Evolutionary conservation across 2,329 filamentous ascomycete genomes (phyloP).

Genomic region (Elsinoe perseae): DNA sequence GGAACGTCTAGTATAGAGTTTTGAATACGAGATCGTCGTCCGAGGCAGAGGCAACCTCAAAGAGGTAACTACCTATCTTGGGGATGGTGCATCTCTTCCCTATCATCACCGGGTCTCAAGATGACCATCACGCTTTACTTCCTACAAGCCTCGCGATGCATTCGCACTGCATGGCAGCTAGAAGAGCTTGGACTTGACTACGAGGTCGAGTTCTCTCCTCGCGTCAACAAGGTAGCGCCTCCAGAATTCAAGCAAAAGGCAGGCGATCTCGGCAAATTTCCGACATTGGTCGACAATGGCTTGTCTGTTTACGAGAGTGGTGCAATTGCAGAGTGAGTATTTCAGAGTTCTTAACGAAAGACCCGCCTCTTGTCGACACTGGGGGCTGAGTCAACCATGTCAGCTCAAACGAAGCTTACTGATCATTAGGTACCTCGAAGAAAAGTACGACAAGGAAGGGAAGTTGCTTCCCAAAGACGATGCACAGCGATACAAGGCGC

Average conservation of each 20-base stretch:
- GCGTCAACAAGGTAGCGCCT: slow-evolving; percentile 35
- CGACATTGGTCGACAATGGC: slow-evolving; percentile 37
- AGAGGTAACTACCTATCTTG: neutral
- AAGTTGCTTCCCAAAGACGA: slow-evolving; percentile 34
- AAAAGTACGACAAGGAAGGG: slow-evolving; percentile 37
- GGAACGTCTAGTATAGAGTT: slow-evolving; percentile 10
- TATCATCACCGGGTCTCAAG: neutral
- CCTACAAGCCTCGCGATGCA: slow-evolving; percentile 40
- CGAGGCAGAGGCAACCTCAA: neutral
- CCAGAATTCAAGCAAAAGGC: slow-evolving; percentile 36
- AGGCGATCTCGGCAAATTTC: slow-evolving; percentile 41
- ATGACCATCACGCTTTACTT: slow-evolving; percentile 39
- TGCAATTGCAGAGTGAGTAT: slow-evolving; percentile 39
- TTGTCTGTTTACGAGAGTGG: slow-evolving; percentile 39
- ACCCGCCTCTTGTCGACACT: neutral
- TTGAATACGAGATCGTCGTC: slow-evolving; percentile 3
- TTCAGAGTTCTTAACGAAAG: neutral
- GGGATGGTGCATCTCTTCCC: slow-evolving; percentile 1
- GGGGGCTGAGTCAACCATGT: neutral
- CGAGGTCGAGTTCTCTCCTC: slow-evolving; percentile 34
- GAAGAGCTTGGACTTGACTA: slow-evolving; percentile 40
- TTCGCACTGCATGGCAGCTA: slow-evolving; percentile 41
- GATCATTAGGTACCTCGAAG: slow-evolving; percentile 37
- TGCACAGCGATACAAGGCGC: slow-evolving; percentile 31
- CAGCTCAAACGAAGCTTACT: neutral